Base-by-base conservation (phyloP, 257 asterid species). In the Solanum etuberosum region DNA sequence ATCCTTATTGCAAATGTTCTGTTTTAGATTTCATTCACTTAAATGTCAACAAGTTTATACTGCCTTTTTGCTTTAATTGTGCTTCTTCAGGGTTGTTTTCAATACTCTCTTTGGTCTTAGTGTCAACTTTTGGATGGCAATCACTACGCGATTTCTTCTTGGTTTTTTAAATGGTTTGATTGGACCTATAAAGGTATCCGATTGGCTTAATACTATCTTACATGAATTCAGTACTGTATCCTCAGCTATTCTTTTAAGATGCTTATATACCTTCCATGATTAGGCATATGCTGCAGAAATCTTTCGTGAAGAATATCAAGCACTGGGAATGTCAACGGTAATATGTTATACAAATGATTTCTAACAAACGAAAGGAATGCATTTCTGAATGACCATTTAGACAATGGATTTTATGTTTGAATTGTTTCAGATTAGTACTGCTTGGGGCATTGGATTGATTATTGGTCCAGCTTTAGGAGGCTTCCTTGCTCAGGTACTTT, bases 31-130 rank as follows among this genome's bases (percentile, higher is more conserved):
- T 32, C 25, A 32, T 14, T 37, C 37, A 32, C 12, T 70, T 21
- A n/a, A 23, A 4, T 87, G 54, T 72, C 76, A 73, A 63, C 54
- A 59, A 83, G 67, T 72, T 74, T 34, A 29, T 89, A 84, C n/a
- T 14, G 57, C 25, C 37, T 74, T 74, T 38, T 25, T 15, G 57
- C 20, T 73, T 72, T 9, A 20, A 21, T 5, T 67, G 6, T 23
- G 42, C 37, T 89, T 32, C 42, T 89, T 32, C 97, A 95, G 98
- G 89, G 96, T 93, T 86, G 89, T 95, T 85, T 94, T 94, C 95
- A 95, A 94, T 88, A 91, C 98, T 84, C 94, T 95, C 34, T 95
- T 95, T 91, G 98, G 98, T 63, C 93, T 95, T 46, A 95, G 98
- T 87, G 34, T 87, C 35, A 94, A 93, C 91, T 95, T 84, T 85